A percentile compares a stretch with the other conserved stretches of the same genome.
Evolutionary conservation across 768 basidiomycete genomes (phyloP).

Genomic region (Amanita thiersii): DNA sequence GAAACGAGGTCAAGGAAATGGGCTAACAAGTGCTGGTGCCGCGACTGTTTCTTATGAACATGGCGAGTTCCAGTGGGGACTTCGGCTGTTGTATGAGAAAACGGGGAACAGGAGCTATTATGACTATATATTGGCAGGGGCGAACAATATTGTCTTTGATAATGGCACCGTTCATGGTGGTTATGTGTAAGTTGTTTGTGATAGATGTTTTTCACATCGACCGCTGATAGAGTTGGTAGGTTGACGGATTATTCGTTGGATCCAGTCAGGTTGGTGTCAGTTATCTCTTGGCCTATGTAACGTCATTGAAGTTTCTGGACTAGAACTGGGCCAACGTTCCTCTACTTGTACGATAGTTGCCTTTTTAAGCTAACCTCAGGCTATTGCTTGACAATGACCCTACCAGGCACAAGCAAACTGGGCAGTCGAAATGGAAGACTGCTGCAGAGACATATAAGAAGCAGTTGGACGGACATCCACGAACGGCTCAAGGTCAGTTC

Average conservation of each 20-base stretch:
- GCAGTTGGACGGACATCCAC: conserved; percentile 24
- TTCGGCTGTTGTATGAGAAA: conserved; percentile 29
- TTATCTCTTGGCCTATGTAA: neutral
- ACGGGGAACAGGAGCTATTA: conserved; percentile 34
- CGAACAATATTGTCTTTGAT: conserved; percentile 27
- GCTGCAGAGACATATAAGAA: conserved; percentile 27
- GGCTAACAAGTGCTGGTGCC: conserved; percentile 22
- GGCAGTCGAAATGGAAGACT: conserved; percentile 28
- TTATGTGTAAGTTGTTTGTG: conserved; percentile 27
- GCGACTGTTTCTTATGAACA: conserved; percentile 32
- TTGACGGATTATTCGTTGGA: conserved; percentile 25
- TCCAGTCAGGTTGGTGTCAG: conserved; percentile 24
- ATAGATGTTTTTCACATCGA: too few relatives aligned
- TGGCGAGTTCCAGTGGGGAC: conserved; percentile 31
- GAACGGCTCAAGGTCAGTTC: conserved; percentile 24
- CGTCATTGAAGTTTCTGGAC: neutral
- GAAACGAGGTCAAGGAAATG: conserved; percentile 33
- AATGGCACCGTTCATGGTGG: conserved; percentile 30
- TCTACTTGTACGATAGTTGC: conserved; percentile 25
- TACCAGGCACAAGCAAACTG: conserved; percentile 26
- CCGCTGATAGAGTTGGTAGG: too few relatives aligned
- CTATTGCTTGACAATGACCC: neutral
- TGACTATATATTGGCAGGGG: conserved; percentile 29
- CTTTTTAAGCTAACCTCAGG: too few relatives aligned
- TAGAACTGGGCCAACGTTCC: conserved; percentile 30